Evolutionary conservation across 768 basidiomycete genomes (phyloP), one percentile per base, ranked within the genome.

Genomic region (Imleria badia): DNA sequence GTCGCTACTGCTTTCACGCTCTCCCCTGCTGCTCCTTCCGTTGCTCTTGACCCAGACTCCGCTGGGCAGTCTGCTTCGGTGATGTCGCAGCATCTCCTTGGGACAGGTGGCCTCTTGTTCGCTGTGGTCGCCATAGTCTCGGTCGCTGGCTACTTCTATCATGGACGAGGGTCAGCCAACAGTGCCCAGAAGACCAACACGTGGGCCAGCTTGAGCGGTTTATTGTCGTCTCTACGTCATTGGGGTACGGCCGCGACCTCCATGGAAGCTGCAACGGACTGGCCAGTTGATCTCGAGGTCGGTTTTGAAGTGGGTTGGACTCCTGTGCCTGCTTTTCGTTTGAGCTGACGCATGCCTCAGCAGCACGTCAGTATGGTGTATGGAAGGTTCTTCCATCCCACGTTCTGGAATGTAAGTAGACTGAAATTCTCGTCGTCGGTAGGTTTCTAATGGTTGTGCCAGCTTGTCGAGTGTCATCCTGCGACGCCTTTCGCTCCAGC

Each of bases 341-440:
- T 2, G 3, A 4, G 14, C 34, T 58, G 23, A 67, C 20, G 3
- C 7, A 15, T 19, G 19, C 1, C 1, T 11, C 22, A 58, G 40
- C 29, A 59, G 15, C 55, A 67, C 22, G 54, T 65, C 6, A 62
- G 34, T 14, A 65, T 62, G 60, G 54, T 66, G 0, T 65, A 66
- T 30, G 62, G 62, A 1, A 61, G 35, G 36, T 58, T 43, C 47
- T 66, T 66, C 35, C 65, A 66, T 33, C 65, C 65, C 3, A 56
- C 47, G 1, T 42, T 41, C 19, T 66, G 65, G 65, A 55, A 61
- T 38, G 65, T 61, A 19, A 42, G 60, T 46, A 17, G 0, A 30
- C 15, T 38, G 1, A 5, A 17, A 14, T 26, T 42, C 11, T 1
- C 20, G 0, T 13, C 7, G 11, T 6, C 5, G 5, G 17, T 35